phyloP scores from a whole-genome alignment of 345 rosid species.

The Gossypium arboreum region DNA sequence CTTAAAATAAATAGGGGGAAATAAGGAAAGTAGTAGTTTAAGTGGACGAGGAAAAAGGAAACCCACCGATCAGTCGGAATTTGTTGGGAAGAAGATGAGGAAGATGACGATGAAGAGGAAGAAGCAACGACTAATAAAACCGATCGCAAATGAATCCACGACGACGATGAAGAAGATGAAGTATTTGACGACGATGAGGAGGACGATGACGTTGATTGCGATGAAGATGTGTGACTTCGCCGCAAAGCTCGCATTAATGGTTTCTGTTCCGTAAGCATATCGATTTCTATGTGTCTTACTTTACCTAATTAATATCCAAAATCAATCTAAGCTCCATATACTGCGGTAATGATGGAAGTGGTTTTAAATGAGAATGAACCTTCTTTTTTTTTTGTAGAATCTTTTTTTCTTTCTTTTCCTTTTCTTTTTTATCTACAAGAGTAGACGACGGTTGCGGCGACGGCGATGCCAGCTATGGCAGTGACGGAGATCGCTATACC shows the following conservation, averaged over 20 bases:
- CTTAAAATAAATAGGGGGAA: background rate
- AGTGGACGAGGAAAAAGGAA: conserved; percentile 7
- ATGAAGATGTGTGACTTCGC: conserved; percentile 52
- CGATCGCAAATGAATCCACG: conserved; percentile 69
- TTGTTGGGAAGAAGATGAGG: conserved; percentile 50
- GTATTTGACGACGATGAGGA: conserved; percentile 36
- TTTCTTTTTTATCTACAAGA: conserved; percentile 45
- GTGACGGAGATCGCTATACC: conserved; percentile 58
- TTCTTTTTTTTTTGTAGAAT: background rate
- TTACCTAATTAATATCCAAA: conserved; percentile 13
- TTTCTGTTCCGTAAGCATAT: conserved; percentile 47
- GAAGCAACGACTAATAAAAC: conserved; percentile 54
- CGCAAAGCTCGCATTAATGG: conserved; percentile 54
- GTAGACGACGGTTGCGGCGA: conserved; percentile 57
- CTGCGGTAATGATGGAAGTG: conserved; percentile 6
- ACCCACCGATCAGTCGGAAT: conserved; percentile 47
- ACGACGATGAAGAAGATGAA: conserved; percentile 41
- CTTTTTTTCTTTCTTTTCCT: background rate
- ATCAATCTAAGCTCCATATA: conserved; percentile 14
- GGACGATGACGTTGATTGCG: conserved; percentile 35
- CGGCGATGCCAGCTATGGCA: conserved; percentile 76
- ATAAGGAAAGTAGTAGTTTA: background rate
- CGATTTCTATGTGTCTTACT: conserved; percentile 6
- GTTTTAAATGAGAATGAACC: conserved; percentile 7
- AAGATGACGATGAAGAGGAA: conserved; percentile 38